Evolutionary conservation across 768 basidiomycete species (phyloP), one percentile per base, ranked within the genome.

Genomic region (Zangia roseola): DNA sequence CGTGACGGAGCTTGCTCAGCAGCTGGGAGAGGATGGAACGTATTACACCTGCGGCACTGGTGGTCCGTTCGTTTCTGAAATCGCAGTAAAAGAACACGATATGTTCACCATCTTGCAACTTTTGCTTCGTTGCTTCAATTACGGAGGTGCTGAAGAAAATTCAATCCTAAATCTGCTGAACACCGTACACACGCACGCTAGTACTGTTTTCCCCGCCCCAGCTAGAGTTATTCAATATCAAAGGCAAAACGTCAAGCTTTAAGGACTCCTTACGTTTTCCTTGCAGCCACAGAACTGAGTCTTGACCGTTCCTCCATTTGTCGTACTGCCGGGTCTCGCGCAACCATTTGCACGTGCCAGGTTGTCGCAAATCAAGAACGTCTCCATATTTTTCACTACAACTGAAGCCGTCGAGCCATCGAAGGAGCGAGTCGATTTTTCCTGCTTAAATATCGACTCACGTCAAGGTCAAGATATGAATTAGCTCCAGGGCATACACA

Each of bases 151-250:
- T 41, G 10, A 4, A 25, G 16, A 26, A 5, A 10, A 8, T 9
- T 40, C 31, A 34, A 23, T 26, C 5, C 5, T 10, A 19, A 31
- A 31, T 2, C 6, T 10, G 9, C 9, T 16, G 16, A 16, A 4
- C 16, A 13, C 17, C 25, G 5, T 25, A 5, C 3, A 6, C 10
- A 47, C 14, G 26, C 36, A 59, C 58, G 35, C 24, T 5, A 53
- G n/a, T 1, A 60, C 47, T 5, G 59, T 47, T 28, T 60, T 57
- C 25, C 59, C 59, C 0, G 51, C 35, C 5, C 59, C 58, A n/a
- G 52, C 59, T 60, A 26, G 13, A 17, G 10, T 17, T 4, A 3
- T 1, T 20, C 24, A 10, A 24, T 9, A 24, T 48, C 10, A 52
- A n/a, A 38, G 9, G 4, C 16, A 20, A 24, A n/a, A n/a, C n/a